Base-by-base conservation (phyloP, 768 basidiomycete species). In the Harrya chromipes region DNA sequence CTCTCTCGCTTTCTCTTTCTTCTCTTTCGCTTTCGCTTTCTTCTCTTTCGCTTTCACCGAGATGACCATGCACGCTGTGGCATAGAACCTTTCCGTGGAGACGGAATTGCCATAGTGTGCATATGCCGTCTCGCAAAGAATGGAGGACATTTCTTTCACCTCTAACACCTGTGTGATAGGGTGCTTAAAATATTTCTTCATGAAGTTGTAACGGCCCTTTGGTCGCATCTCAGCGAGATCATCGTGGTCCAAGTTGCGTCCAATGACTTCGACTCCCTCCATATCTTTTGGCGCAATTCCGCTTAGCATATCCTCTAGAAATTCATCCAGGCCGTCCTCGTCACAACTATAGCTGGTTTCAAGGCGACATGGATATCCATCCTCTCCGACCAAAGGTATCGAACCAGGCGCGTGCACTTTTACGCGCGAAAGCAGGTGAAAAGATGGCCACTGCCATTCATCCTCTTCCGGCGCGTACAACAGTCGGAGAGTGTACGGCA, bases 151-250 rank as follows among this genome's bases (percentile, higher is more conserved):
- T 20, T n/a, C 19, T 27, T 39, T 38, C 13, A 46, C 45, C 23
- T 41, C 47, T 40, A 47, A 26, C 23, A 47, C 31, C 40, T 47
- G 39, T n/a, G 47, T 10, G 13, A 47, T 21, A 26, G 47, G 47
- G 12, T 47, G 12, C 23, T 40, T 41, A 33, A 19, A 47, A 29
- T 13, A 39, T 33, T 31, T 9, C 27, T 33, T 39, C 42, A 41
- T 29, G 20, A 36, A 40, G 6, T 10, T 11, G 12, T 2, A 4
- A 11, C 3, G 1, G 11, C 6, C 11, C 2, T 9, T 10, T 27
- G 26, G 26, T 12, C 23, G 2, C 3, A 9, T 19, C 6, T 16
- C 3, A 26, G 20, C 29, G 12, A 16, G 26, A 20, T 17, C 29
- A 1, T 31, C 6, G 0, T 7, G 13, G 1, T 31, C 23, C 7